Evolutionary conservation across 2,329 filamentous ascomycete genomes (phyloP).

Genomic region (Fusarium sacchari): DNA sequence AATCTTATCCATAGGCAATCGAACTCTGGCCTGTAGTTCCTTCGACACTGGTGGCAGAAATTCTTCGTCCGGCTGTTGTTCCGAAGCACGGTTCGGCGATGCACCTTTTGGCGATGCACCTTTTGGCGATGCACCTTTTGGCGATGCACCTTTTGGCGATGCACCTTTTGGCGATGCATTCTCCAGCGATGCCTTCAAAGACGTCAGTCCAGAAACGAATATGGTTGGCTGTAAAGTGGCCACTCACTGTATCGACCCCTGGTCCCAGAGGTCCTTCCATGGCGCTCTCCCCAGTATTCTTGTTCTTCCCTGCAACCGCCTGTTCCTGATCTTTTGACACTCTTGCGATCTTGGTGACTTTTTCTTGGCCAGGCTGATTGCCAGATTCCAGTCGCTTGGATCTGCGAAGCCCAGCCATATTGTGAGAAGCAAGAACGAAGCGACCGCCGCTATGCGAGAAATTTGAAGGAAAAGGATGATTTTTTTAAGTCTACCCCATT

Average conservation of each 20-base stretch:
- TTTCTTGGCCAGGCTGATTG: not conserved
- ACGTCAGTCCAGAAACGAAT: not conserved
- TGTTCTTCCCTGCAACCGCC: fast-evolving
- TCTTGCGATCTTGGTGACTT: not conserved
- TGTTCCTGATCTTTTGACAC: not conserved
- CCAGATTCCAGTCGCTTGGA: not conserved
- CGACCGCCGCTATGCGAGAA: no score
- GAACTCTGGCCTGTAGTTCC: no score
- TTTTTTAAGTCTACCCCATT: not conserved
- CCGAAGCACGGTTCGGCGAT: not conserved
- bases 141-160: no score
- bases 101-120: no score
- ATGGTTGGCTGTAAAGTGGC: not conserved
- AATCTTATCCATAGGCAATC: no score
- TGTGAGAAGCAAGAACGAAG: not conserved
- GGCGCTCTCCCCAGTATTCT: fast-evolving
- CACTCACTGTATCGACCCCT: not conserved
- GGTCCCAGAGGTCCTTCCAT: not conserved
- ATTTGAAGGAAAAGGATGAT: not conserved
- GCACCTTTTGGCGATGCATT: not conserved
- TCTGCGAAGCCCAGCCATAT: not conserved
- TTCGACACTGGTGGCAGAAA: no score
- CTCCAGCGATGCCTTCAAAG: not conserved
- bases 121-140: not conserved
- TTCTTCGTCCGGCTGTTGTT: not conserved